Base-by-base conservation (phyloP, 2,329 filamentous ascomycete species). In the Lachnellula cervina region DNA sequence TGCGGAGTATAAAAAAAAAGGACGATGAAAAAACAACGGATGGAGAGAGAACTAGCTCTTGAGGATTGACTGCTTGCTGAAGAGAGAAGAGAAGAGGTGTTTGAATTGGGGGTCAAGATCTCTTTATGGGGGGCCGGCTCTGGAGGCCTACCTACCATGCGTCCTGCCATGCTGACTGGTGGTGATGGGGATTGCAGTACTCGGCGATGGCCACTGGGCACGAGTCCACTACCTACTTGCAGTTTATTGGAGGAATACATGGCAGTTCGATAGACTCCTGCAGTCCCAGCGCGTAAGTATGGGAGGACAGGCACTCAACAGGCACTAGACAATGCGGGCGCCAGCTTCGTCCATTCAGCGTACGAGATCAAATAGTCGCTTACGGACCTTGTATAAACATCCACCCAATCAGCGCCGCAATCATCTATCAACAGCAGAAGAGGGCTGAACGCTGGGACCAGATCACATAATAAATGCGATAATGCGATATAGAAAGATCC, bases 41-140 rank as follows among this genome's bases (percentile, higher is more conserved):
- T 68, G 68, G 63, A 61, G 62, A 70, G 63, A 73, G 28, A 72
- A 77, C 74, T 73, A 74, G 76, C 76, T 78, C 77, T 77, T 69
- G 72, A 71, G 66, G 69, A 75, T 79, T 79, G 73, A 77, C 69
- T 76, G 76, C 84, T 88, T 88, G 85, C 84, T 86, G 78, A 78
- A 78, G 83, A 82, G 61, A 66, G 51, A 63, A 69, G 58, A 66
- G 49, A 59, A 54, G 59, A 46, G 40, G 58, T 51, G 43, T 52
- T 49, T 48, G 46, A 55, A 53, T 52, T 64, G 66, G 66, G 60
- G 58, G 54, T 51, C 47, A 50, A 40, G 56, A 51, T 58, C 52
- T 46, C 60, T 66, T 69, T 69, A 69, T 67, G 65, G 62, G 51
- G 52, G 56, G 60, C 55, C 64, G 54, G 52, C 55, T 45, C 21